A percentile compares a stretch with the other conserved stretches of the same genome.
These are phyloP conservation scores for Neurospora sp. DNA, from an alignment of 495 filamentous ascomycete genomes.

Conservation along the genomic window DNA sequence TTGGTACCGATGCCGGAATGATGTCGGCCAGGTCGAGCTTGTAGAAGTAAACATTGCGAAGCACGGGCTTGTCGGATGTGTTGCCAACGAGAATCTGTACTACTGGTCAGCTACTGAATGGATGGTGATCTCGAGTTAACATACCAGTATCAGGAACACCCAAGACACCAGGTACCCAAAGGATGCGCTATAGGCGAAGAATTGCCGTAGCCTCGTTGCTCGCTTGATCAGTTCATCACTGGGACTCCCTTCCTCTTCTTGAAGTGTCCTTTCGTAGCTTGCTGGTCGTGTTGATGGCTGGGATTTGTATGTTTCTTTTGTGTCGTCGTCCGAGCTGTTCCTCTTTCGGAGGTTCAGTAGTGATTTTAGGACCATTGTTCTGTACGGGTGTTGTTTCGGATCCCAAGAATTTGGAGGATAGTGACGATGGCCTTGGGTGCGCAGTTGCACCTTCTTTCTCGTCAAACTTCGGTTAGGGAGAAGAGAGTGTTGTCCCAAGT, in stretches of 20 bases:
- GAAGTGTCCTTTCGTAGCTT: not conserved
- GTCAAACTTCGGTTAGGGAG: not conserved
- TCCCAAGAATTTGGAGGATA: not conserved
- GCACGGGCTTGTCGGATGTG: slow-evolving; percentile 45
- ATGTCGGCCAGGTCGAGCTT: slow-evolving; percentile 76
- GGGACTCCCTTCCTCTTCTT: slow-evolving; percentile 1
- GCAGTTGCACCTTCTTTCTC: not conserved
- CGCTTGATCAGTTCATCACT: slow-evolving; percentile 27
- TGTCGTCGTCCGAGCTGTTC: not conserved
- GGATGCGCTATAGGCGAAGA: slow-evolving; percentile 48
- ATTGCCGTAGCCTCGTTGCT: slow-evolving; percentile 46
- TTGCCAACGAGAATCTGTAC: slow-evolving; percentile 57
- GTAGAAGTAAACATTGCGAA: slow-evolving; percentile 69
- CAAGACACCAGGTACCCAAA: slow-evolving; percentile 62
- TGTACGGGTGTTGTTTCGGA: not conserved
- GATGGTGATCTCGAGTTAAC: not conserved
- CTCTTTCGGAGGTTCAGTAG: not conserved
- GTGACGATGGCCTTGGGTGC: not conserved
- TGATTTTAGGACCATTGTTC: not conserved
- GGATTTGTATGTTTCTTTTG: not conserved
- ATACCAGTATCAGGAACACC: slow-evolving; percentile 64
- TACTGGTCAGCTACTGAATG: slow-evolving; percentile 1
- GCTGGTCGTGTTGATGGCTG: not conserved
- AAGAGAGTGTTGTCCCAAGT: not conserved
- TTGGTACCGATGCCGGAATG: slow-evolving; percentile 64